Evolutionary conservation across 257 asterid species (phyloP).

Genomic region (Solanum chiquidenum): DNA sequence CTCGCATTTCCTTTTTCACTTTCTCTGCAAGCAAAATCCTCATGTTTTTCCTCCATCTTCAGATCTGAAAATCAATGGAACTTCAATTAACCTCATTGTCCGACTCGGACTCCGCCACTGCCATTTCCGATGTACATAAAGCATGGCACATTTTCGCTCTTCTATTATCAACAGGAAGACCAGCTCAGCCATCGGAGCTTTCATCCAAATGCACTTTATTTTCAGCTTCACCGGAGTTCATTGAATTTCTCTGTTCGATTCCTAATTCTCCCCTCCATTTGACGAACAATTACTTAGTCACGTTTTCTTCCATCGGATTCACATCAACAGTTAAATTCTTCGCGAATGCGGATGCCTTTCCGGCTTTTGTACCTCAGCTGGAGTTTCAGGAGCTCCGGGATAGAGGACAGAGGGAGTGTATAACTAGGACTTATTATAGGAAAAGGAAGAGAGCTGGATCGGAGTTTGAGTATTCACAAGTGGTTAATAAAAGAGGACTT

Average conservation of each 20-base stretch:
- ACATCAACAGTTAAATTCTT: slow-evolving; percentile 21
- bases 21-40: neutral
- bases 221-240: slow-evolving; percentile 20
- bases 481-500: slow-evolving; percentile 10
- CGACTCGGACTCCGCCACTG: neutral
- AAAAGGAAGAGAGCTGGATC: slow-evolving; percentile 38
- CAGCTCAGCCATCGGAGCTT: slow-evolving; percentile 36
- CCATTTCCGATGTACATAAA: slow-evolving; percentile 23
- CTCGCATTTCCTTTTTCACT: neutral
- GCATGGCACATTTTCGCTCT: slow-evolving; percentile 63
- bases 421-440: slow-evolving; percentile 25
- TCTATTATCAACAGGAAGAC: slow-evolving; percentile 35
- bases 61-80: slow-evolving; percentile 34
- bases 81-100: slow-evolving; percentile 2
- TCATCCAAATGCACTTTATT: slow-evolving; percentile 22
- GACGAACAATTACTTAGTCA: slow-evolving; percentile 23
- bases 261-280: slow-evolving; percentile 57
- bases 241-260: slow-evolving; percentile 51
- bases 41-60: neutral
- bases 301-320: slow-evolving; percentile 42
- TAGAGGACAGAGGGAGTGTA: neutral
- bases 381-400: neutral
- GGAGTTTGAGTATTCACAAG: slow-evolving; percentile 16
- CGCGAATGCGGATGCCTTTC: slow-evolving; percentile 7
- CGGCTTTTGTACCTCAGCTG: slow-evolving; percentile 9